Evolutionary conservation across 148 eudicot genomes (phyloP), one percentile per base, ranked within the genome.

Genomic region (Euryodendron excelsum): DNA sequence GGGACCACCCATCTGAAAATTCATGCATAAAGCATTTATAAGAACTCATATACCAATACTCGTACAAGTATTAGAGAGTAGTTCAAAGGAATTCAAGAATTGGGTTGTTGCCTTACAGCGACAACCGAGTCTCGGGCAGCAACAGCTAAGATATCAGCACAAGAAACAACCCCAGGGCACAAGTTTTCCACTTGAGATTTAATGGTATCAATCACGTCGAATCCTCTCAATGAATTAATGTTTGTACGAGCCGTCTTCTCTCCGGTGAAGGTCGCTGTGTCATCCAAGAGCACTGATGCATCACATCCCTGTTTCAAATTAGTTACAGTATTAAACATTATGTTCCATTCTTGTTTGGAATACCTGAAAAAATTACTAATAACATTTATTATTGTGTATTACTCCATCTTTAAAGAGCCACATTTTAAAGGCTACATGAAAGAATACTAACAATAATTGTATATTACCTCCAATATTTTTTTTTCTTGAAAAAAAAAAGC

Each of bases 61-160:
- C n/a, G n/a, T 31, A 20, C 25, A 21, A 4, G 9, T 53, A 31
- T 25, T 72, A n/a, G n/a, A 18, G n/a, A n/a, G n/a, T n/a, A n/a
- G n/a, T n/a, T n/a, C n/a, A n/a, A n/a, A n/a, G n/a, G 2, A 11
- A 5, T 13, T 2, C 11, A 23, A 25, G 30, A n/a, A 14, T n/a
- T 25, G n/a, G 44, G 13, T 4, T 36, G 11, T 68, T 13, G 41
- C 36, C 86, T 86, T 75, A 90, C 93, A 34, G 86, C 81, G 14
- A 78, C 86, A 25, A 85, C 89, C 0, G 90, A 83, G 58, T 90
- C 93, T 65, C 87, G 81, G 3, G 91, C 91, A 23, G 86, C 86
- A 63, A 90, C 86, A 5, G 91, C 84, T 31, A 88, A 34, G 23
- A 90, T 90, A 60, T 90, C 93, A 28, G 93, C 93, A 70, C 93